Evolutionary conservation across 441 rosid species (phyloP).

Genomic region (Mallotus repandus): DNA sequence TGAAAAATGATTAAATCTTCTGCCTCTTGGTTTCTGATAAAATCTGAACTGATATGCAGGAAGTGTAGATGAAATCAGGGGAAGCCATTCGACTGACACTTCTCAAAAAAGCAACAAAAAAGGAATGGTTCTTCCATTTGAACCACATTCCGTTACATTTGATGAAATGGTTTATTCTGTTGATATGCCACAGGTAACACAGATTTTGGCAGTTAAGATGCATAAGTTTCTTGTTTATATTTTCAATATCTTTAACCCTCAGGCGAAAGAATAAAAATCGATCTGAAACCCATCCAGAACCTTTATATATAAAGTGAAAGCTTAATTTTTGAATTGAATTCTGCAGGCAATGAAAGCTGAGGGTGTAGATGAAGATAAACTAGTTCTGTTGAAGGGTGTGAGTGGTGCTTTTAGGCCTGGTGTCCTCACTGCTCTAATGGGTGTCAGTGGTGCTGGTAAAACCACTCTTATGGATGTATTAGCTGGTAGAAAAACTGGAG

Average conservation of each 20-base stretch:
- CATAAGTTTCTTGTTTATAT: no score
- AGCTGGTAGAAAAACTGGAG: slow-evolving; percentile 49
- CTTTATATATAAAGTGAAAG: no score
- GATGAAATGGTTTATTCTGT: slow-evolving; percentile 58
- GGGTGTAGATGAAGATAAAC: slow-evolving; percentile 51
- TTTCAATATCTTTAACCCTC: no score
- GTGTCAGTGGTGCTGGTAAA: slow-evolving; percentile 88
- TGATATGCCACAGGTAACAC: slow-evolving; percentile 71
- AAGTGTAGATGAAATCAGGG: background rate
- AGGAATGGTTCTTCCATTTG: slow-evolving; percentile 90
- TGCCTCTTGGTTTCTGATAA: slow-evolving; percentile 1
- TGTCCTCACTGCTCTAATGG: slow-evolving; percentile 87
- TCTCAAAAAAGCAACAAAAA: slow-evolving; percentile 30
- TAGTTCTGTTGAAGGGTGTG: slow-evolving; percentile 64
- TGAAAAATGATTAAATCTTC: background rate
- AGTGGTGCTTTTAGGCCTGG: slow-evolving; percentile 89
- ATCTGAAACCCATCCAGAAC: no score
- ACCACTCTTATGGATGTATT: slow-evolving; percentile 55
- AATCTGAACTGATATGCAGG: slow-evolving; percentile 9
- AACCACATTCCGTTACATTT: slow-evolving; percentile 64
- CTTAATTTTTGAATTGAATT: slow-evolving; percentile 2
- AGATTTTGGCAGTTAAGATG: no score
- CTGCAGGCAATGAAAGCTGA: slow-evolving; percentile 57
- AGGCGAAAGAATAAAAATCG: no score
- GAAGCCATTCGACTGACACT: background rate